A percentile compares a stretch with the other conserved stretches of the same genome.
phyloP scores from a whole-genome alignment of 2,329 filamentous ascomycete genomes.

The Escovopsis sp. region DNA sequence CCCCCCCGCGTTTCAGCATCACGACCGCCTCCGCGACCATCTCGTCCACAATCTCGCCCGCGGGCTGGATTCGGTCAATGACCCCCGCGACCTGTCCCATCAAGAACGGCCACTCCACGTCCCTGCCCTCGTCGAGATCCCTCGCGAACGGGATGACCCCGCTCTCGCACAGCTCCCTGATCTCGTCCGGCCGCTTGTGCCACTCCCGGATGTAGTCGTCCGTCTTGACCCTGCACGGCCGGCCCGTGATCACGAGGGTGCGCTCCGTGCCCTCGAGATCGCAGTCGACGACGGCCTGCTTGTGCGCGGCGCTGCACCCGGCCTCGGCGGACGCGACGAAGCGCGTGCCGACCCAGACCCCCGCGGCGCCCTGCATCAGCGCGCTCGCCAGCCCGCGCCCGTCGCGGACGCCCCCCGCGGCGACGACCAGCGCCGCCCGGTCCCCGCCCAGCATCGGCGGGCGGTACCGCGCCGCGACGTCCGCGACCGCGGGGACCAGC shows the following conservation, averaged over 20 bases:
- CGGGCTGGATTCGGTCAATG: slow-evolving; percentile 65
- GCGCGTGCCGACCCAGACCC: slow-evolving; percentile 88
- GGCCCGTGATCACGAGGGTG: slow-evolving; percentile 68
- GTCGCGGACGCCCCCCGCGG: slow-evolving; percentile 76
- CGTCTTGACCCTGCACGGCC: slow-evolving; percentile 64
- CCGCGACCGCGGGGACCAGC: slow-evolving; percentile 73
- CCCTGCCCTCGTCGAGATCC: slow-evolving; percentile 69
- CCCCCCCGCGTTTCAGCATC: slow-evolving; percentile 46
- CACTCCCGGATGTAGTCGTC: slow-evolving; percentile 76
- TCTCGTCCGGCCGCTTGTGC: slow-evolving; percentile 62
- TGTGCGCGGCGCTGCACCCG: slow-evolving; percentile 67
- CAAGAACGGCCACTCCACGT: slow-evolving; percentile 73
- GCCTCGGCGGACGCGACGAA: slow-evolving; percentile 79
- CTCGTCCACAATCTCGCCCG: slow-evolving; percentile 69
- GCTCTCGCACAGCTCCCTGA: slow-evolving; percentile 57
- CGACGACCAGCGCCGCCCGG: slow-evolving; percentile 59
- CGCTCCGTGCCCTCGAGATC: slow-evolving; percentile 65
- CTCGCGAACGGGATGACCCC: slow-evolving; percentile 71
- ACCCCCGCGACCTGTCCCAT: slow-evolving; percentile 89
- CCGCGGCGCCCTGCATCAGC: slow-evolving; percentile 75
- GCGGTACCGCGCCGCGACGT: slow-evolving; percentile 60
- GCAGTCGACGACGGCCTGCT: slow-evolving; percentile 69
- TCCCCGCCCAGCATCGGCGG: slow-evolving; percentile 54
- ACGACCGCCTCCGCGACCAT: slow-evolving; percentile 70
- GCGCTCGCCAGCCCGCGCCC: slow-evolving; percentile 67